phyloP scores from a whole-genome alignment of 2,329 filamentous ascomycete genomes.

The Curvularia sp. region DNA sequence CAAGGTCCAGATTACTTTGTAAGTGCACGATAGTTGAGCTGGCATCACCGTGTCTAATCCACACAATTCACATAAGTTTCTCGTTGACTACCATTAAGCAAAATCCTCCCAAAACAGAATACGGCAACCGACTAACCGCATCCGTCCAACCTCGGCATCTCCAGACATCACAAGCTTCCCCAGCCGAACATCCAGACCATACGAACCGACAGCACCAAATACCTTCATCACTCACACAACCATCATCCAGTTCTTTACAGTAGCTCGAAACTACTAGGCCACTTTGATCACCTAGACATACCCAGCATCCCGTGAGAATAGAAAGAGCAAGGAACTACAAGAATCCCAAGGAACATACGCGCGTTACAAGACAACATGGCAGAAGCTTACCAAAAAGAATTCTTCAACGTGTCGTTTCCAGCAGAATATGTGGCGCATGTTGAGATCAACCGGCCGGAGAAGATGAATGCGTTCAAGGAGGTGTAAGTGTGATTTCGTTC shows the following conservation, averaged over 20 bases:
- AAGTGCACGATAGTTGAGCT: too few relatives aligned
- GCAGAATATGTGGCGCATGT: conserved; percentile 81
- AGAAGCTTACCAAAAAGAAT: conserved; percentile 60
- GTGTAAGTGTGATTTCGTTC: conserved; percentile 53
- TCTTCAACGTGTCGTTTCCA: conserved; percentile 79
- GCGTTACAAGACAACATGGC: conserved; percentile 30
- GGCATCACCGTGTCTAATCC: too few relatives aligned
- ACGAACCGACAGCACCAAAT: conserved; percentile 12
- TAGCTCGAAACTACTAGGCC: accelerated
- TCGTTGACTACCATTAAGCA: not conserved
- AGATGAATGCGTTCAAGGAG: conserved; percentile 87
- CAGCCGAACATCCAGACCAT: conserved; percentile 30
- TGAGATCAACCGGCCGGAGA: conserved; percentile 85
- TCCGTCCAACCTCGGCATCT: conserved; percentile 8
- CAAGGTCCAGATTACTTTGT: too few relatives aligned
- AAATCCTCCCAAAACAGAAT: not conserved
- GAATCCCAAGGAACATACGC: not conserved
- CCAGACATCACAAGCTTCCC: conserved; percentile 8
- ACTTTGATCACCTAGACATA: accelerated
- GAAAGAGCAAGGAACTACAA: conserved; percentile 20
- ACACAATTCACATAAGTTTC: not conserved
- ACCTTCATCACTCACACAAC: not conserved
- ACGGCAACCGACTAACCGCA: conserved; percentile 2
- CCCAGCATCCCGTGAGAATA: not conserved
- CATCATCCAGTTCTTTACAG: not conserved